A percentile compares a stretch with the other conserved stretches of the same genome.
Evolutionary conservation across 2,329 filamentous ascomycete genomes (phyloP).

Genomic region (Pseudocercospora ulei): DNA sequence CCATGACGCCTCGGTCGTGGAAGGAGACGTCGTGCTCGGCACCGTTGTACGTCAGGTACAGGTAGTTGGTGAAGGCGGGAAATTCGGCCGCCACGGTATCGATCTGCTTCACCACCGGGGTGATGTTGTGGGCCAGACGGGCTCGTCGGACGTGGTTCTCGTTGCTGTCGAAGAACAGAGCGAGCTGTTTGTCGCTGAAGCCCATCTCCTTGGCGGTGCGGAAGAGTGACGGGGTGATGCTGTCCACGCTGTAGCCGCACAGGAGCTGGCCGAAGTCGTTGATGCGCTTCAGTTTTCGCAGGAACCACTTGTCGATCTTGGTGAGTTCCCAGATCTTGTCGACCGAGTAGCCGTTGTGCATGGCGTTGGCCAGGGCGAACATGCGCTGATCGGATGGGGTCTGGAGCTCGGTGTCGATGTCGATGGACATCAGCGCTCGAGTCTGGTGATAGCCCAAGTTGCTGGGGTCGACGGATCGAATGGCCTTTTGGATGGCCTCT

Average conservation of each 20-base stretch:
- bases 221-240: conserved; percentile 55
- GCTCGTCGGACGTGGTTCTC: conserved; percentile 79
- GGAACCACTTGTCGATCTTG: conserved; percentile 98
- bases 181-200: conserved; percentile 87
- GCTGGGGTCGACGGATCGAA: conserved; percentile 86
- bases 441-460: conserved; percentile 93
- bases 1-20: conserved; percentile 87
- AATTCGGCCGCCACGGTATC: conserved; percentile 97
- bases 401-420: conserved; percentile 91
- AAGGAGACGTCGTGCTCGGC: conserved; percentile 75
- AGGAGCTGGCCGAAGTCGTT: conserved; percentile 80
- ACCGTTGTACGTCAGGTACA: conserved; percentile 93
- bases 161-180: conserved; percentile 89
- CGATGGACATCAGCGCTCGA: conserved; percentile 81
- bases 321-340: conserved; percentile 98
- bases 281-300: conserved; percentile 80
- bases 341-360: conserved; percentile 85
- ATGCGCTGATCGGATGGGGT: conserved; percentile 95
- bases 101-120: conserved; percentile 91
- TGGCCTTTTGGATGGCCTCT: conserved; percentile 97
- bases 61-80: conserved; percentile 86
- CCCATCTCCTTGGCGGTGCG: conserved; percentile 84
- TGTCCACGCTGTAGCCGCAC: conserved; percentile 58
- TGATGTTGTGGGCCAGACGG: conserved; percentile 75
- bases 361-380: conserved; percentile 95